Conservation (phyloP, 768 basidiomycete genomes). For the Sarcodon sp. region DNA sequence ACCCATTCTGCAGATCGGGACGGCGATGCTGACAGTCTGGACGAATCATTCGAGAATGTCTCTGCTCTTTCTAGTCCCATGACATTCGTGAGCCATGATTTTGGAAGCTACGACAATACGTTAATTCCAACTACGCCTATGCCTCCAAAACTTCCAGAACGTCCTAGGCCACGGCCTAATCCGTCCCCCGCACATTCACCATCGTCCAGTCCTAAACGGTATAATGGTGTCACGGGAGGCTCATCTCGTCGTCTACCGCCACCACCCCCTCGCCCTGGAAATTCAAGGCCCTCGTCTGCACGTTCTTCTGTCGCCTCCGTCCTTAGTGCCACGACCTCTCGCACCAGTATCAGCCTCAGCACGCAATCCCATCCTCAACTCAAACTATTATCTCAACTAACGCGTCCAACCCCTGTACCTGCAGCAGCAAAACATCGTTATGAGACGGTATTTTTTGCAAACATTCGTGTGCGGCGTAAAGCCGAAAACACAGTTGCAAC, state of each 20-base stretch:
- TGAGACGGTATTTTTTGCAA: conserved; percentile 52
- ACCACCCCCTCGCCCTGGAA: too few species aligned
- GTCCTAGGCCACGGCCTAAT: conserved; percentile 8
- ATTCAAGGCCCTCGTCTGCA: too few species aligned
- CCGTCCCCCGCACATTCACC: not conserved
- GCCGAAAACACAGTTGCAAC: conserved; percentile 8
- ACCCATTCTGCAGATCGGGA: conserved; percentile 34
- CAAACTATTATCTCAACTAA: conserved; percentile 18
- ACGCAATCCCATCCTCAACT: conserved; percentile 7
- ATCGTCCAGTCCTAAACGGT: too few species aligned
- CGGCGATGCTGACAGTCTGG: conserved; percentile 40
- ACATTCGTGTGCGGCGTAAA: conserved; percentile 35
- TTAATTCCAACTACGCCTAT: conserved; percentile 14
- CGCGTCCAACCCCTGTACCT: conserved; percentile 58
- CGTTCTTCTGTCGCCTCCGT: too few species aligned
- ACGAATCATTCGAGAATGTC: conserved; percentile 64
- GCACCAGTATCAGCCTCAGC: conserved; percentile 20
- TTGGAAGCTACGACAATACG: conserved; percentile 8
- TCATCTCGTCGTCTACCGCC: too few species aligned
- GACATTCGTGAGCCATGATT: conserved; percentile 34
- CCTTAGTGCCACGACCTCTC: conserved; percentile 6
- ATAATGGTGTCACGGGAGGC: too few species aligned
- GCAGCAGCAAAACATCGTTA: conserved; percentile 51
- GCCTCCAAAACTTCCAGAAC: conserved; percentile 14
- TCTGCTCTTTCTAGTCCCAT: conserved; percentile 27